Evolutionary conservation across 495 filamentous ascomycete genomes (phyloP), one percentile per base, ranked within the genome.

Genomic region (Hypoxylon trugodes): DNA sequence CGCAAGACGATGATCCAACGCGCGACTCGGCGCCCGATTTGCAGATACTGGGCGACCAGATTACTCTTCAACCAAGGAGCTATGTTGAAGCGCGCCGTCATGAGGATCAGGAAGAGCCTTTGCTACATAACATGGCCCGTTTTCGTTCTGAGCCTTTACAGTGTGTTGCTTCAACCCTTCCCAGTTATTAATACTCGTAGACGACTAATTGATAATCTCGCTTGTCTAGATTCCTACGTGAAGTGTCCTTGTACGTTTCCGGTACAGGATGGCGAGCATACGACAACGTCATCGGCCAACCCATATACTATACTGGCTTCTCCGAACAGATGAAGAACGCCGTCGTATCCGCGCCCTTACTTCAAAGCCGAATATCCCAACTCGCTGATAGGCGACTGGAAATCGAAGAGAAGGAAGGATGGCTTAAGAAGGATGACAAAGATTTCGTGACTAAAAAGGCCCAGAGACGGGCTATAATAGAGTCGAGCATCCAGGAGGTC

Each of bases 241-340:
- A 98, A 79, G 88, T 98, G 58, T 91, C 88, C 51, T 79, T 96
- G 38, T 90, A 97, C 74, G 89, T 97, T 61, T 91, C 89, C 4
- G 95, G 95, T 48, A 89, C 89, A 2, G 93, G 92, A 51, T 98
- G 95, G 95, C 87, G 95, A 49, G 89, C 89, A 59, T 98, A 98
- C 79, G 91, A 97, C 73, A 80, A 90, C 50, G 82, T 91, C 61
- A 86, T 97, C 63, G 95, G 95, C 9, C 94, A 96, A 73, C 90
- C 91, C 0, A 88, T 97, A 30, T 98, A 93, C 80, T 98, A 97
- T 73, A 77, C 87, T 4, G 95, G 95, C 13, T 98, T 96, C 76
- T 87, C 87, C 30, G 95, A 97, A 58, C 85, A 90, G 37, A 97
- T 98, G 86, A 96, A 89, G 76, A 74, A 76, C 12, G 76, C 79